Base-by-base conservation (phyloP, 495 filamentous ascomycete species). In the Thozetella sp. region DNA sequence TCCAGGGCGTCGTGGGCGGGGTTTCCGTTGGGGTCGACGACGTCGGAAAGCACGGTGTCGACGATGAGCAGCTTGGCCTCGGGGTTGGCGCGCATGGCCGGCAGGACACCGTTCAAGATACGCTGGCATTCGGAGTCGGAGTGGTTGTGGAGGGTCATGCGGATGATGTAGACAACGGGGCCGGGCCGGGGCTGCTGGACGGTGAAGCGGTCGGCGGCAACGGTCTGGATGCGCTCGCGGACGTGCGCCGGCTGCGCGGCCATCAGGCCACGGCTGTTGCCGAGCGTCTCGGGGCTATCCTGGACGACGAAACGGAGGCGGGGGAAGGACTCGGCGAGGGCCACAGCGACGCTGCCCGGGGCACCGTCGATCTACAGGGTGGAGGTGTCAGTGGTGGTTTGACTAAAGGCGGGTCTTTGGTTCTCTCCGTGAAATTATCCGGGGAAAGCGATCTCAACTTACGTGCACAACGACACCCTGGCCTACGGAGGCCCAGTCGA, bases 301-400 rank as follows among this genome's bases (percentile, higher is more conserved):
- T 74, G 72, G 3, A 75, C 67, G 15, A 73, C 51, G 52, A 74
- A 65, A 1, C 53, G 60, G 12, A 76, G 58, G 15, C 59, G 9
- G 6, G 67, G 70, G 53, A 69, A 75, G 1, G 56, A 56, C 13
- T 63, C 51, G 25, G 72, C 67, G 17, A 77, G 58, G 4, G 65
- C 65, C 30, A 70, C 55, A 40, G 66, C 62, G 30, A 65, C 65
- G 50, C 61, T 55, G 12, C 74, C 72, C 15, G 62, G 59, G 37
- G 67, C 66, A 40, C 74, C 74, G 13, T 17, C 30, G 30, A 37
- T 17, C 30, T 37, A 17, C 30, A 37, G 30, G 17, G 9, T 37
- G 17, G 17, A 37, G 30, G 6, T 37, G 30, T 6, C 30, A 37
- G 30, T 37, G 30, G 17, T 17, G 30, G 30, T 37, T 9, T 17